phyloP scores from a whole-genome alignment of 2,329 filamentous ascomycete species.

The Colletotrichum tanaceti region DNA sequence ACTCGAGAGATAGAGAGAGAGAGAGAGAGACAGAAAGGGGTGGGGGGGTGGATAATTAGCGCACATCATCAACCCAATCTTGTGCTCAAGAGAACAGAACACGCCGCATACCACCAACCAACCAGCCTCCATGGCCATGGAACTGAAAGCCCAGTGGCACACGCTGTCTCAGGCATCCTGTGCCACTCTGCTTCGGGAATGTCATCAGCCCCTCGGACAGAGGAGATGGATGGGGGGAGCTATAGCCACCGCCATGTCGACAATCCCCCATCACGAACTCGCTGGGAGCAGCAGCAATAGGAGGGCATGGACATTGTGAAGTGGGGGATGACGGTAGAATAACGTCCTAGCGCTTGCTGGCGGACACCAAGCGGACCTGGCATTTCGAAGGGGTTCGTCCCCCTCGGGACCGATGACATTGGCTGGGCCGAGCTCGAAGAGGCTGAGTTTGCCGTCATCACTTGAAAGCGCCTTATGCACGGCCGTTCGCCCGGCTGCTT shows the following conservation, averaged over 20 bases:
- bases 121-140: not conserved
- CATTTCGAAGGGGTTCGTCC: not conserved
- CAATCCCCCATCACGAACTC: slow-evolving; percentile 26
- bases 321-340: slow-evolving; percentile 26
- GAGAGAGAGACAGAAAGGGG: too few relatives aligned
- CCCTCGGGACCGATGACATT: slow-evolving; percentile 32
- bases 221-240: slow-evolving; percentile 8
- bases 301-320: not conserved
- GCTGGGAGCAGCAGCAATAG: slow-evolving; percentile 19
- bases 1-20: not conserved
- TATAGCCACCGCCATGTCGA: slow-evolving; percentile 35
- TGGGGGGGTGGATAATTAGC: not conserved
- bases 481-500: not conserved
- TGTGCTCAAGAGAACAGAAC: slow-evolving; percentile 10
- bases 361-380: not conserved
- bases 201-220: slow-evolving; percentile 7
- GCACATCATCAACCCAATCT: slow-evolving; percentile 12
- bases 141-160: slow-evolving; percentile 8
- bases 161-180: slow-evolving; percentile 29
- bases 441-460: slow-evolving; percentile 27
- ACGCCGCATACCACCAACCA: not conserved
- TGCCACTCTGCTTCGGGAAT: slow-evolving; percentile 11
- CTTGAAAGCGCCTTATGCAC: slow-evolving; percentile 18
- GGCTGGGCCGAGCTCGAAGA: slow-evolving; percentile 7
- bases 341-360: slow-evolving; percentile 29